A percentile compares a stretch with the other conserved stretches of the same genome.
phyloP scores from a whole-genome alignment of 768 basidiomycete species.

The Coprinellus aureogranulatus region DNA sequence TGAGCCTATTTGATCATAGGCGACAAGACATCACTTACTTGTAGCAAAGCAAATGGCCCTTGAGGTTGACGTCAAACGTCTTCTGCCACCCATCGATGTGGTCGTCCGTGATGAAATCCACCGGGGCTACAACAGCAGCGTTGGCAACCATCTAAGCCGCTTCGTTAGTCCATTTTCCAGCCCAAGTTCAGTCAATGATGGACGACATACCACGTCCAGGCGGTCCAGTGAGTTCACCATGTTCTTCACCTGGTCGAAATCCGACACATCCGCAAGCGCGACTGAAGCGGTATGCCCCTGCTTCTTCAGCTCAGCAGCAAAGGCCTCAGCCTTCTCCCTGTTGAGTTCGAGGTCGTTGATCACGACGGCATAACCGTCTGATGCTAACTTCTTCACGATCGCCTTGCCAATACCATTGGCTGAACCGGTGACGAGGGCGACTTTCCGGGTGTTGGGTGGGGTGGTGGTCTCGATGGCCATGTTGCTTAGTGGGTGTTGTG shows the following conservation, averaged over 20 bases:
- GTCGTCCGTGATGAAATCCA: conserved; percentile 6
- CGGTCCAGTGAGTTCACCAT: conserved; percentile 34
- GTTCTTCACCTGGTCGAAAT: conserved; percentile 33
- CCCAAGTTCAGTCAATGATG: conserved; percentile 1
- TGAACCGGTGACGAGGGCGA: conserved; percentile 41
- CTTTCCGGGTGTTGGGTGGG: not conserved
- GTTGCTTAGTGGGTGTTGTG: not conserved
- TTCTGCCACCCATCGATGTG: conserved; percentile 26
- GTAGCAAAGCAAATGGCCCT: conserved; percentile 34
- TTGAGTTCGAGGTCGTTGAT: conserved; percentile 30
- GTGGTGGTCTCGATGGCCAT: not conserved
- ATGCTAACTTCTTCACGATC: conserved; percentile 36
- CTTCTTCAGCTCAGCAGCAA: conserved; percentile 9
- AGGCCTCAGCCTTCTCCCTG: not conserved
- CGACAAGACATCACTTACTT: conserved; percentile 14
- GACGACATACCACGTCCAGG: conserved; percentile 19
- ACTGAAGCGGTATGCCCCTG: conserved; percentile 21
- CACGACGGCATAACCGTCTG: conserved; percentile 37
- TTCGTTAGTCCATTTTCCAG: not conserved
- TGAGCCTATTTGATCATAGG: too few relatives aligned
- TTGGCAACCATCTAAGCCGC: conserved; percentile 34
- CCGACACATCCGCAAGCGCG: conserved; percentile 30
- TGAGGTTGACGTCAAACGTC: conserved; percentile 28
- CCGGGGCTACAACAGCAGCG: conserved; percentile 17
- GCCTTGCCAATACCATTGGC: conserved; percentile 41